Conservation (phyloP, 306 rosid species). For the Cucumis melo region DNA sequence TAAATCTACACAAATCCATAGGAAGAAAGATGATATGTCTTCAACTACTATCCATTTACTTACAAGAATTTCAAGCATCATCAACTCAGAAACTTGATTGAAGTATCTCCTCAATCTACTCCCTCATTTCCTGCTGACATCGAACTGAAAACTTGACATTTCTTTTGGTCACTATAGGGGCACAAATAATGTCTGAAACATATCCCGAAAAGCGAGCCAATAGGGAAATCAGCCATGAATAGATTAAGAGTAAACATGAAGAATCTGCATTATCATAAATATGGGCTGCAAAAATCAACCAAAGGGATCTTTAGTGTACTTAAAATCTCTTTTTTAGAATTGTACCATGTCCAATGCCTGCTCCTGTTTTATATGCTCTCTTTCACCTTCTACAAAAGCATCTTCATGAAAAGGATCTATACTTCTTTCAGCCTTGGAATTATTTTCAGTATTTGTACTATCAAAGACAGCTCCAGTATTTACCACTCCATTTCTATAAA, state of each 20-base stretch:
- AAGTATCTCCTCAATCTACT: not conserved
- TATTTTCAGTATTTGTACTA: not conserved
- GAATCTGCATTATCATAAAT: not conserved
- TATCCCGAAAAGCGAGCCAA: not conserved
- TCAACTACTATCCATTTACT: not conserved
- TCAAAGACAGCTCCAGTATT: conserved; percentile 21
- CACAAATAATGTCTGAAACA: not conserved
- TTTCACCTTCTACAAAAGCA: not conserved
- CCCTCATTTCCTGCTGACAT: not conserved
- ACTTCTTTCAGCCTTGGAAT: not conserved
- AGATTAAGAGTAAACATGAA: not conserved
- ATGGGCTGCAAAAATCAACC: not conserved
- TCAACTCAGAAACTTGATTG: not conserved
- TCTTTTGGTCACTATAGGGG: not conserved
- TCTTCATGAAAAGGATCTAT: not conserved
- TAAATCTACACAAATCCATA: not conserved
- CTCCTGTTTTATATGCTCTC: not conserved
- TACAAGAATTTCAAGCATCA: not conserved
- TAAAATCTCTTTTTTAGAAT: not conserved
- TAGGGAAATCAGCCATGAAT: not conserved
- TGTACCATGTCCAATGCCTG: not conserved
- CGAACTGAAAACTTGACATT: not conserved
- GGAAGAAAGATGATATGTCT: not conserved
- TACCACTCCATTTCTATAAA: conserved; percentile 35
- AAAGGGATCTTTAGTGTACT: not conserved